Base-by-base conservation (phyloP, 2,329 filamentous ascomycete genomes). In the Beauveria asiatica region DNA sequence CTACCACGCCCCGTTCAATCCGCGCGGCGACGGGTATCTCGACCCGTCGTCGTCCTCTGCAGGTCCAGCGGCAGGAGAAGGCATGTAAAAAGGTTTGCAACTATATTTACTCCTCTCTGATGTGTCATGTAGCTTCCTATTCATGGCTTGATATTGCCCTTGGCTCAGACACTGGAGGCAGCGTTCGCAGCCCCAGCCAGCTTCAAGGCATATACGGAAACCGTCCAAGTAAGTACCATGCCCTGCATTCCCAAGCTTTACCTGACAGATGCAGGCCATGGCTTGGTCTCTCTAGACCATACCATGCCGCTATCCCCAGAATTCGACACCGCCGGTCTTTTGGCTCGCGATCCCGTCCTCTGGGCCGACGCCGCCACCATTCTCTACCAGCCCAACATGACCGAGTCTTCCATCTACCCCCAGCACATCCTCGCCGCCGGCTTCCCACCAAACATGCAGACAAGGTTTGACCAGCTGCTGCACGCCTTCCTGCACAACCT, bases 11-110 rank as follows among this genome's bases (percentile, higher is more conserved):
- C 75, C 75, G 3, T 77, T 76, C 63, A 76, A 77, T 61, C 73
- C 75, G 1, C 67, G 75, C n/a, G 79, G 75, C 1, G 80, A 82
- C 63, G 74, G 76, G 2, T 79, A 79, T 54, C 75, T 76, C 62
- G 68, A 71, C 11, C 76, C 76, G 1, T 80, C 78, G 0, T 80
- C 69, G 0, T 73, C 70, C 2, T 73, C 72, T 1, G 67, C 70
- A 0, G 74, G 72, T 0, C 62, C 65, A 3, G 65, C 65, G 1
- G 57, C 64, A 1, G 64, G 62, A 17, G 9, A 59, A 33, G 59
- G 59, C 48, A 27, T 45, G 44, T n/a, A 1, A 11, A 23, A 16
- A 8, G 6, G 3, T 8, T 7, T 16, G 1, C 10, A 23, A 8
- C 8, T 27, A 7, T 5, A 7, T 11, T 11, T 10, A 9, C 2